Evolutionary conservation across 768 basidiomycete genomes (phyloP).

Genomic region (Suillus bovinus): DNA sequence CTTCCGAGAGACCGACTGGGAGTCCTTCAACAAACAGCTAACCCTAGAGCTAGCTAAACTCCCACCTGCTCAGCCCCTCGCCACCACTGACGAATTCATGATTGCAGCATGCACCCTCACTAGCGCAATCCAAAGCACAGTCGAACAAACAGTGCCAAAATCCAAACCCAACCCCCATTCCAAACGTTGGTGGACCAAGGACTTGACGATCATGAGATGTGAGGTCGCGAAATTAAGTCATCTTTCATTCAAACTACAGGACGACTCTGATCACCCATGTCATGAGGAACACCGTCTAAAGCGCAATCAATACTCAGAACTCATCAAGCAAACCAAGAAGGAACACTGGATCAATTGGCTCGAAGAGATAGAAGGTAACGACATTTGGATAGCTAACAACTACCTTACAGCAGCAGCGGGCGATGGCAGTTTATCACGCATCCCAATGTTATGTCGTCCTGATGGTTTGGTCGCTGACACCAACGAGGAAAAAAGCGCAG

Average conservation of each 20-base stretch:
- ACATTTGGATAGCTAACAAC: conserved; percentile 21
- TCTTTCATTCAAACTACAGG: not conserved
- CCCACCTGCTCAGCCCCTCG: not conserved
- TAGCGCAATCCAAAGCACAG: not conserved
- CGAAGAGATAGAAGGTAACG: conserved; percentile 11
- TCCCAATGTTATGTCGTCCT: conserved; percentile 6
- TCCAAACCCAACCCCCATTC: not conserved
- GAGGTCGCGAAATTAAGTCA: not conserved
- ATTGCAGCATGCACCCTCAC: not conserved
- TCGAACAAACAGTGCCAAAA: not conserved
- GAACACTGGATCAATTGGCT: conserved; percentile 23
- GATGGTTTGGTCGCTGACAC: not conserved
- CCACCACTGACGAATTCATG: not conserved
- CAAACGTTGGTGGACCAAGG: not conserved
- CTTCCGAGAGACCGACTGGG: not conserved
- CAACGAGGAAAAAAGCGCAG: not conserved
- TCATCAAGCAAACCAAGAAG: conserved; percentile 15
- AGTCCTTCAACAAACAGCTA: not conserved
- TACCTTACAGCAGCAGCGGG: conserved; percentile 6
- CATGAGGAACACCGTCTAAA: conserved; percentile 9
- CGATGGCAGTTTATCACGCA: conserved; percentile 3
- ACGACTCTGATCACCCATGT: not conserved
- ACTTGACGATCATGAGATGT: not conserved
- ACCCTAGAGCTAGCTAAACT: not conserved
- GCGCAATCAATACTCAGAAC: conserved; percentile 13